Conservation (phyloP, 2,329 filamentous ascomycete species). For the Fusarium tjaetaba region DNA sequence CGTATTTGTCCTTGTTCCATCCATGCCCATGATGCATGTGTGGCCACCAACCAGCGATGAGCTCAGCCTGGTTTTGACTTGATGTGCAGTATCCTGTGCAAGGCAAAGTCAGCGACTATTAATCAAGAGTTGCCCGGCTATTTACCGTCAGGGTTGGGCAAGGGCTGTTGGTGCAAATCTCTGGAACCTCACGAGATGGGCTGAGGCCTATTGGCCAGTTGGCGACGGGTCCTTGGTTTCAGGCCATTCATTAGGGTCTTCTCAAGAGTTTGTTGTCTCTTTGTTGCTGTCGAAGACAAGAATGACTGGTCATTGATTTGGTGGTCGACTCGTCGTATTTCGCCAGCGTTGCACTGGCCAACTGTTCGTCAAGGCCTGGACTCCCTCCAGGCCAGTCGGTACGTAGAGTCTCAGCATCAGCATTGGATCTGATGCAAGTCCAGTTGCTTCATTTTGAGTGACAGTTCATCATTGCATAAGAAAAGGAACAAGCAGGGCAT, state of each 20-base stretch:
- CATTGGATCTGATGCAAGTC: not conserved
- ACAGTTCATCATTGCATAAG: not conserved
- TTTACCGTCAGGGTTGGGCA: conserved; percentile 25
- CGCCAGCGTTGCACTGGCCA: conserved; percentile 41
- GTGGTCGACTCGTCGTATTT: conserved; percentile 39
- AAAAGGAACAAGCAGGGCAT: not conserved
- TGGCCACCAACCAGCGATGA: conserved; percentile 13
- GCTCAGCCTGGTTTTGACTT: conserved; percentile 10
- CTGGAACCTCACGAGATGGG: conserved; percentile 9
- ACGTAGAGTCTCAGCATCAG: conserved; percentile 10
- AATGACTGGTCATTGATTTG: conserved; percentile 31
- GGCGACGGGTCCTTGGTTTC: conserved; percentile 22
- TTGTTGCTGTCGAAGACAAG: not conserved
- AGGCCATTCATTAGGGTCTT: not conserved
- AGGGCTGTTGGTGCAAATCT: conserved; percentile 28
- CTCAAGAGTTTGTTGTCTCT: not conserved
- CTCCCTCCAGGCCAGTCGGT: not conserved
- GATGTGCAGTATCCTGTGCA: conserved; percentile 6
- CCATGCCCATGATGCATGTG: not conserved
- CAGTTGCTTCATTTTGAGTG: not conserved
- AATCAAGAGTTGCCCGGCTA: conserved; percentile 5
- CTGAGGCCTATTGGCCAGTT: conserved; percentile 32
- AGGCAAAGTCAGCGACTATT: conserved; percentile 22
- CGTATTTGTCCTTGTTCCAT: conserved; percentile 14
- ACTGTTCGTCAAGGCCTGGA: conserved; percentile 36